Base-by-base conservation (phyloP, 2,329 filamentous ascomycete genomes). In the Colletotrichum phormii region DNA sequence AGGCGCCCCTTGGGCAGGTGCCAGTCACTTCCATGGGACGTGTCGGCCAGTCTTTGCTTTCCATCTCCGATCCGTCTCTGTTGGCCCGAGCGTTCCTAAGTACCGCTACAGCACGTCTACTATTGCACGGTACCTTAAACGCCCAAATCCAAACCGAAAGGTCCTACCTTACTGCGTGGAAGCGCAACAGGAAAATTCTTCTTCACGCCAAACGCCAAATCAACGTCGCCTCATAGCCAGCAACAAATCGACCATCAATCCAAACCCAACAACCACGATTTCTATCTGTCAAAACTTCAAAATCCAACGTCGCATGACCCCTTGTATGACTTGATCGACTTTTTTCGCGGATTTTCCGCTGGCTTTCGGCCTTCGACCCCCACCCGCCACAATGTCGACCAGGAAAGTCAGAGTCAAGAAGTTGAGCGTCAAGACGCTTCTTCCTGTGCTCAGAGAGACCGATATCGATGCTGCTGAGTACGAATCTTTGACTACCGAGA, bases 391-490 rank as follows among this genome's bases (percentile, higher is more conserved):
- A 85, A 91, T 91, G 89, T 88, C 88, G 77, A 89, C 88, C 81
- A 85, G 91, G 84, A 92, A 92, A 85, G 91, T 95, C 82, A 90
- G 93, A 82, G 92, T 94, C 88, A 93, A 95, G 87, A 98, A 98
- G 88, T 90, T 98, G 84, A 97, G 93, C 84, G 91, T 94, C 80
- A 97, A 97, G 87, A 95, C 95, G 82, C 91, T 92, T 79, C 92
- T 98, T 81, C 92, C 92, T 73, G 92, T 99, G 79, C 90, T 98
- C 80, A 91, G 93, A 82, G 96, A 98, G 86, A 89, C 95, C 83
- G 94, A 98, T 81, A 93, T 98, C 84, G 95, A 98, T 81, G 89
- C 93, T 80, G 90, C 88, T 80, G 91, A 95, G 84, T 97, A 98
- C 83, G 94, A 97, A 85, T 90, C 94, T 79, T 92, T 96, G 81